Evolutionary conservation across 345 rosid species (phyloP).

Genomic region (Eucalyptus regnans): DNA sequence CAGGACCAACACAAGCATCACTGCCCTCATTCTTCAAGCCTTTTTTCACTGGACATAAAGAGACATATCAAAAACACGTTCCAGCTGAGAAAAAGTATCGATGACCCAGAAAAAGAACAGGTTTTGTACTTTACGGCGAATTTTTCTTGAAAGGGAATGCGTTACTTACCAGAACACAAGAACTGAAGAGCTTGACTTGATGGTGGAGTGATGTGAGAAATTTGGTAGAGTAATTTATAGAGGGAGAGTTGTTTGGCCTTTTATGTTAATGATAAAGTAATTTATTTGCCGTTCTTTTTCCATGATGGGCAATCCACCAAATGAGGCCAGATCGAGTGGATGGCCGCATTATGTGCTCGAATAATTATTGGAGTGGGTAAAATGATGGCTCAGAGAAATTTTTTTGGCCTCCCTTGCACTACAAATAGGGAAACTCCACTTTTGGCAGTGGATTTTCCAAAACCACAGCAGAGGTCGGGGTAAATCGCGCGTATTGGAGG

Average conservation of each 20-base stretch:
- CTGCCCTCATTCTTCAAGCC: constrained; percentile 1
- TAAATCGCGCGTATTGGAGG: neutral
- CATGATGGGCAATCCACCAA: constrained; percentile 8
- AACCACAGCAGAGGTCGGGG: neutral
- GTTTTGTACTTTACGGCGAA: neutral
- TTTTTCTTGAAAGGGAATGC: neutral
- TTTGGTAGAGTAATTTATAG: neutral
- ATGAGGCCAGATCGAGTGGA: constrained; percentile 20
- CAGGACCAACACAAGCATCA: constrained; percentile 3
- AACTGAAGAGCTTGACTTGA: neutral
- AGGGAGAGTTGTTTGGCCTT: neutral
- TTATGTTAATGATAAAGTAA: neutral
- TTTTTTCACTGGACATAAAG: neutral
- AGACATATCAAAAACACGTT: neutral
- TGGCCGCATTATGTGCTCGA: neutral
- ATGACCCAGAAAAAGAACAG: neutral
- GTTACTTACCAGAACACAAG: neutral
- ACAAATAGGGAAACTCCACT: constrained; percentile 9
- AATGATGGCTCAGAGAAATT: neutral
- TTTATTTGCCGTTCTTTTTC: neutral
- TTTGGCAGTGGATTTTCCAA: neutral
- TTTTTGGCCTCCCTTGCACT: neutral
- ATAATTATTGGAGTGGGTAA: neutral
- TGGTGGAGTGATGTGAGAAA: neutral
- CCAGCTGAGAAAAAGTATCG: neutral